Conservation (phyloP, 495 filamentous ascomycete genomes). For the Talaromyces ruber region DNA sequence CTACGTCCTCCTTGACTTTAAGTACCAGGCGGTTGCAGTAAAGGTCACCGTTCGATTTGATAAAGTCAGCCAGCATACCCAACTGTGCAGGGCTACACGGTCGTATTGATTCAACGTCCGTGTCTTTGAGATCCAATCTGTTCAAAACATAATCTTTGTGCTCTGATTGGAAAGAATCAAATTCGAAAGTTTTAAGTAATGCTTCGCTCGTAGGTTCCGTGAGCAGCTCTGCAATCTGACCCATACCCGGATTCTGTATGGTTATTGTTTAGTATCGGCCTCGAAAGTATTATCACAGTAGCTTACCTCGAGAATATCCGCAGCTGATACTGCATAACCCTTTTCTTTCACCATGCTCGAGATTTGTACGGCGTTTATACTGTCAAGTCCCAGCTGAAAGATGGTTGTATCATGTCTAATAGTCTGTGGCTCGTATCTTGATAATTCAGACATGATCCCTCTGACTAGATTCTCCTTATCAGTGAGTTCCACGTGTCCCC, state of each 20-base stretch:
- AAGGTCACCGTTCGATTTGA: slow-evolving; percentile 50
- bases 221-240: slow-evolving; percentile 20
- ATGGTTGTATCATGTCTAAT: slow-evolving; percentile 46
- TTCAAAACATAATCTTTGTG: slow-evolving; percentile 42
- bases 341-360: slow-evolving; percentile 52
- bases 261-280: slow-evolving; percentile 43
- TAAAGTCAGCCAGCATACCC: slow-evolving; percentile 69
- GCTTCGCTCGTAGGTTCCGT: slow-evolving; percentile 5
- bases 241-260: slow-evolving; percentile 45
- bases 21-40: slow-evolving; percentile 79
- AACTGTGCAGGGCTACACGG: slow-evolving; percentile 66
- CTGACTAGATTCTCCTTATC: slow-evolving; percentile 41
- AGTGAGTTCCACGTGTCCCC: slow-evolving; percentile 32
- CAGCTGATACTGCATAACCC: slow-evolving; percentile 49
- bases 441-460: slow-evolving; percentile 47
- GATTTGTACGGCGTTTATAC: slow-evolving; percentile 46
- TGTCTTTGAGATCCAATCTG: slow-evolving; percentile 10
- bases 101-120: slow-evolving; percentile 19
- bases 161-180: slow-evolving; percentile 38
- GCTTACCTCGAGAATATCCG: slow-evolving; percentile 57
- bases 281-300: background rate
- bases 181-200: slow-evolving; percentile 13
- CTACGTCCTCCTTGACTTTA: slow-evolving; percentile 37
- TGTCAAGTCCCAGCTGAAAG: slow-evolving; percentile 35
- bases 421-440: slow-evolving; percentile 28